Percentiles rank a stretch among this genome's conserved stretches.
phyloP scores from a whole-genome alignment of 2,329 filamentous ascomycete genomes.

The Ascochyta viciae-villosae region DNA sequence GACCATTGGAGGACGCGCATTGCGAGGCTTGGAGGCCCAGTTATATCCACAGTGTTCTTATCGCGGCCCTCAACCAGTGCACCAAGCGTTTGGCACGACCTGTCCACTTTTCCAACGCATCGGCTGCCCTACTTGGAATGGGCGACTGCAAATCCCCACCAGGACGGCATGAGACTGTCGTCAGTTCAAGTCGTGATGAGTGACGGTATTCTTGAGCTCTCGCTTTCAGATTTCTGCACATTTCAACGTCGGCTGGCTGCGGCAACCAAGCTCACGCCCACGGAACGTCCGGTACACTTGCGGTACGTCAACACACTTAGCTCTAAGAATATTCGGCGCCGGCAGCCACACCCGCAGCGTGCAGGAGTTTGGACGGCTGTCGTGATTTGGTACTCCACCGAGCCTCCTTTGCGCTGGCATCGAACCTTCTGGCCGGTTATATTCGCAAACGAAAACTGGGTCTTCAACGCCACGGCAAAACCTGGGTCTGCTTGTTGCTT shows the following conservation, averaged over 20 bases:
- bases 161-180: conserved; percentile 29
- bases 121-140: conserved; percentile 27
- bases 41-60: conserved; percentile 46
- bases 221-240: background rate
- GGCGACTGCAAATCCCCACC: conserved; percentile 33
- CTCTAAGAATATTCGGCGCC: conserved; percentile 28
- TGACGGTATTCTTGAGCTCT: conserved; percentile 2
- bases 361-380: conserved; percentile 17
- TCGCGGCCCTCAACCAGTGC: conserved; percentile 41
- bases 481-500: conserved; percentile 20
- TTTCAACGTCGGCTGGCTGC: conserved; percentile 20
- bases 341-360: conserved; percentile 30
- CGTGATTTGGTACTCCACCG: conserved; percentile 30
- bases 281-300: conserved; percentile 19
- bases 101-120: conserved; percentile 42
- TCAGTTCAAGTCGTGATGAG: conserved; percentile 22
- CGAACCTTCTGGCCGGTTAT: conserved; percentile 44
- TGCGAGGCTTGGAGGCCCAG: conserved; percentile 37
- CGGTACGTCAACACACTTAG: conserved; percentile 10
- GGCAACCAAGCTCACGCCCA: conserved; percentile 14
- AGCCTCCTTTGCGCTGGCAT: conserved; percentile 30
- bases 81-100: conserved; percentile 30
- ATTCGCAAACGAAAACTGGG: conserved; percentile 34
- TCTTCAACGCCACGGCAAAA: conserved; percentile 25
- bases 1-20: conserved; percentile 40